Evolutionary conservation across 179 eudicot genomes (phyloP).

Genomic region (Monotropa hypopitys): DNA sequence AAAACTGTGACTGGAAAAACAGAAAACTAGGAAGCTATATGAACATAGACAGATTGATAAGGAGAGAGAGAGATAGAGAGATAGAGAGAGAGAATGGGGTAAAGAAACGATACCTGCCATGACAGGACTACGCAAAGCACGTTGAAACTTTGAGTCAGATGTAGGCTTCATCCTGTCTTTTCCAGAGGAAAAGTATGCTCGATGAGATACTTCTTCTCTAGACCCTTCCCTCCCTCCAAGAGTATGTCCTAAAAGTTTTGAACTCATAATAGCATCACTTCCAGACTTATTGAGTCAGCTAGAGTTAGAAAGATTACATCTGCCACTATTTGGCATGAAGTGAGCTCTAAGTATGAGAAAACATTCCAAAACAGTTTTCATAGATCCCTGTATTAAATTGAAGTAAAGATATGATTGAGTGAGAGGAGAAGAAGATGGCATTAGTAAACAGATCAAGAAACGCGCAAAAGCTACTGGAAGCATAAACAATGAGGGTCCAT

Average conservation of each 20-base stretch:
- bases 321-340: constrained; percentile 19
- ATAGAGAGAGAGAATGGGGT: no score
- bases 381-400: constrained; percentile 51
- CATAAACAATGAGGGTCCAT: not conserved
- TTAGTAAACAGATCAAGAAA: not conserved
- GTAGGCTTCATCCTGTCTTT: constrained; percentile 38
- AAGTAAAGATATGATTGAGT: not conserved
- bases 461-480: not conserved
- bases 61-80: no score
- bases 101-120: constrained; percentile 37
- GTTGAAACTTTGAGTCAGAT: constrained; percentile 40
- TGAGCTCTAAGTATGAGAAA: constrained; percentile 56
- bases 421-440: not conserved
- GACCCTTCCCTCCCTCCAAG: constrained; percentile 8
- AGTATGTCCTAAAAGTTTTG: constrained; percentile 14
- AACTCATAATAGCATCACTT: constrained; percentile 12
- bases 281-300: constrained; percentile 10
- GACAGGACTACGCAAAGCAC: constrained; percentile 32
- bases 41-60: not conserved
- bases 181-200: constrained; percentile 19
- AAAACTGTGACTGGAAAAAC: not conserved
- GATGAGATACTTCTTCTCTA: constrained; percentile 7
- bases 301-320: constrained; percentile 5
- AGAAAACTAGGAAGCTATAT: not conserved
- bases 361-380: constrained; percentile 71